Evolutionary conservation across 2,329 filamentous ascomycete genomes (phyloP).

Genomic region (Domatiomyces catenatus): DNA sequence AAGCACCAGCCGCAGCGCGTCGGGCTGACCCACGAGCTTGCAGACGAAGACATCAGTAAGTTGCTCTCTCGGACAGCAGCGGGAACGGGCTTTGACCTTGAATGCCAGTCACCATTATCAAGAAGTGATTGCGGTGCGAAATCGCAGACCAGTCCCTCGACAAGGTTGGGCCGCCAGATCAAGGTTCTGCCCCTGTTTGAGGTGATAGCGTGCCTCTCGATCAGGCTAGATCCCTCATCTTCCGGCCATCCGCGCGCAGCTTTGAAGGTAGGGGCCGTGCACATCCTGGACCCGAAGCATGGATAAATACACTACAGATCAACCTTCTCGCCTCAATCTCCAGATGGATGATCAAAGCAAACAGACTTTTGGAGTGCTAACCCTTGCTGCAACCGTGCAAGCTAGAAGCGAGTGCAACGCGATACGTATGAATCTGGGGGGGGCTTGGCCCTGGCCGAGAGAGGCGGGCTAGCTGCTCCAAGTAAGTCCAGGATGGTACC

Average conservation of each 20-base stretch:
- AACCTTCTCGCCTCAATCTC: background rate
- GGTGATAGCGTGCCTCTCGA: slow-evolving; percentile 1
- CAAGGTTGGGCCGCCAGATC: background rate
- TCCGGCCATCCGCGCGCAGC: slow-evolving; percentile 7
- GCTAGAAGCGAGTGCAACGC: background rate
- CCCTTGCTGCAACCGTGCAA: background rate
- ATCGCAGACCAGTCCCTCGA: background rate
- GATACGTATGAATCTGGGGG: background rate
- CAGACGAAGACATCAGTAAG: slow-evolving; percentile 92
- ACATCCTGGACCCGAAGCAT: slow-evolving; percentile 1
- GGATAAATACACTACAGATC: background rate
- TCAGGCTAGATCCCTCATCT: slow-evolving; percentile 7
- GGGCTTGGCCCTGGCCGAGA: background rate
- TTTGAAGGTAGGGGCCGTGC: background rate
- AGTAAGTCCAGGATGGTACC: background rate
- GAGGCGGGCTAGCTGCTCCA: background rate
- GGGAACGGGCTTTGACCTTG: background rate
- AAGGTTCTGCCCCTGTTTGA: background rate
- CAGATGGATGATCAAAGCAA: background rate
- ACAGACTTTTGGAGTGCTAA: background rate
- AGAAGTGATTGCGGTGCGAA: slow-evolving; percentile 17
- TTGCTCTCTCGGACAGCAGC: slow-evolving; percentile 13
- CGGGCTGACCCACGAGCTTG: slow-evolving; percentile 76
- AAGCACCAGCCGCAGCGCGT: slow-evolving; percentile 98
- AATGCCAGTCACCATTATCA: slow-evolving; percentile 23